Base-by-base conservation (phyloP, 208 protist species). In the Leishmania mexicana region DNA sequence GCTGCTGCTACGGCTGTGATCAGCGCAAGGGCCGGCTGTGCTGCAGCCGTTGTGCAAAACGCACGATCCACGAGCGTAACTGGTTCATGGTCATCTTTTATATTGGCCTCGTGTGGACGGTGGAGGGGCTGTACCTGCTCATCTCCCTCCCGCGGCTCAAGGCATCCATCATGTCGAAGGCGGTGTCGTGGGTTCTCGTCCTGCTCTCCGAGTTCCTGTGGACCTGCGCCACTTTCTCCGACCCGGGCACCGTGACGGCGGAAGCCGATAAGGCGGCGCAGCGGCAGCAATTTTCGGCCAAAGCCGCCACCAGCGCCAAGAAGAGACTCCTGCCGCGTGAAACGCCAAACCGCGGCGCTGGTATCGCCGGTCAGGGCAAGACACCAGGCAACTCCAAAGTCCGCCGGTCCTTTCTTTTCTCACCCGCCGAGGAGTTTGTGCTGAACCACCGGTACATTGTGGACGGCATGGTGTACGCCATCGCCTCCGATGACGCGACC, bases 51-150 rank as follows among this genome's bases (percentile, higher is more conserved):
- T 93, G 84, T 78, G 51, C 73, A 21, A 78, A 90, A 3, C 81
- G 93, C 81, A 85, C 84, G 15, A 76, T 93, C 15, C 62, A 82
- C 45, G 87, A 95, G 70, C 90, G 93, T 31, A 93, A 98, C 80
- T 95, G 90, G 83, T 85, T 92, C 68, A 95, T 98, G 83, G 90
- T 97, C 47, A 70, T 89, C n/a, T 95, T 97, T 60, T 98, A 98
- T 83, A 78, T 96, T 75, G 78, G 87, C 0, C 86, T 98, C 6
- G 94, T 97, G n/a, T 94, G 90, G 88, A 87, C 90, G 57, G 93
- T 93, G 74, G 94, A 98, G 78, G 78, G 89, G 31, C 65, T 97
- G 5, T 98, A 97, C 84, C 81, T 98, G 3, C 74, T 92, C 47
- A 53, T 92, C 49, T 80, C 85, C 53, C 81, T 97, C 31, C 93